Base-by-base conservation (phyloP, 257 asterid species). In the Nicotiana noctiflora region DNA sequence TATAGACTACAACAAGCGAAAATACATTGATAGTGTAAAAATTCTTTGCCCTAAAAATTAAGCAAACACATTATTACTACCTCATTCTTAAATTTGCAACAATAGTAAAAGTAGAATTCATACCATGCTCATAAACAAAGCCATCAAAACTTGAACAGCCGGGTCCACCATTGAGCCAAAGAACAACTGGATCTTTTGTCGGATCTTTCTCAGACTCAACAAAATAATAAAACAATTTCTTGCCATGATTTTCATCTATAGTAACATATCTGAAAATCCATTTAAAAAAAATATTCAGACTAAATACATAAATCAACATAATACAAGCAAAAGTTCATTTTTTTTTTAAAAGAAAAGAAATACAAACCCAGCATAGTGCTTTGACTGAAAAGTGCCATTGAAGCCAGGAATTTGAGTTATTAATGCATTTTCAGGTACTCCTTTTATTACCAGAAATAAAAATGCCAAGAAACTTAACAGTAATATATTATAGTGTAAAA, bases 91-190 rank as follows among this genome's bases (percentile, higher is more conserved):
- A 46, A 19, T 23, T 21, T 19, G n/a, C 31, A 67, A 49, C 40
- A 49, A 72, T 14, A 7, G 25, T 56, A 25, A 34, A 67, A 29
- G 14, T 60, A 70, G 34, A 37, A 65, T 57, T 83, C 19, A 83
- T 90, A 95, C 99, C 99, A 59, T 95, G 97, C 78, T 95, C 99
- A 83, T 92, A 95, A 78, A 95, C 92, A 80, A 93, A 95, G 25
- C 97, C 99, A 91, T 95, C 99, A 66, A 95, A 95, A 90, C 99
- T 95, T 14, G 99, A 95, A 84, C 99, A 93, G 5, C 99, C 99
- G 12, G 99, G 99, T 6, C 98, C 99, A 46, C 99, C 99, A 85
- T 95, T 95, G 32, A 95, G 98, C 99, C 98, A 95, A 52, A 95
- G 93, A 76, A 93, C 98, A 51, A 95, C 84, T 12, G 98, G 99